Conservation (phyloP, 2,329 filamentous ascomycete genomes). For the Calonectria leucothoes region DNA sequence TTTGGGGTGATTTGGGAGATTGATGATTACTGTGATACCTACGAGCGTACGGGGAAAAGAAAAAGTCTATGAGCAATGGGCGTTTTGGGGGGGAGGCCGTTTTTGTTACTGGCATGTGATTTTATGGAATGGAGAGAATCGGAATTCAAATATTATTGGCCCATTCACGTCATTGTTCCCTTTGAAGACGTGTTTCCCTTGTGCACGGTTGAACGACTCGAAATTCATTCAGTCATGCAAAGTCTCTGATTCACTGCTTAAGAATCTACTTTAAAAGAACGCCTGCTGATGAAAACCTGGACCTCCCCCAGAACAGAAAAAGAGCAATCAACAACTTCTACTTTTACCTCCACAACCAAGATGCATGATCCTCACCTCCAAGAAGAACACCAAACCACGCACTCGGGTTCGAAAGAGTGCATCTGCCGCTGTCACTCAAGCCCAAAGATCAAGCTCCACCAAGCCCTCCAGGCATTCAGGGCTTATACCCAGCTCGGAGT, state of each 20-base stretch:
- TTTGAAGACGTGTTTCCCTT: not conserved
- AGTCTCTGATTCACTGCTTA: not conserved
- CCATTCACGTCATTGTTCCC: not conserved
- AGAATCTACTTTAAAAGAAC: too few relatives aligned
- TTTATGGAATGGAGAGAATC: not conserved
- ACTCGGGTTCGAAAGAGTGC: not conserved
- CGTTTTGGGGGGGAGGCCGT: not conserved
- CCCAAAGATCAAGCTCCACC: not conserved
- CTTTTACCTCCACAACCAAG: not conserved
- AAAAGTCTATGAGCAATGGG: not conserved
- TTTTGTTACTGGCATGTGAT: not conserved
- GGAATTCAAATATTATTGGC: not conserved
- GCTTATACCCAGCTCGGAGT: not conserved
- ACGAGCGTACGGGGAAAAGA: not conserved
- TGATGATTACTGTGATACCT: constrained; percentile 20
- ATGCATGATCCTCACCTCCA: not conserved
- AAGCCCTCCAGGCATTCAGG: not conserved
- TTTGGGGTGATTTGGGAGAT: constrained; percentile 58
- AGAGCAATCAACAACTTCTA: not conserved
- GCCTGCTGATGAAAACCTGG: not conserved
- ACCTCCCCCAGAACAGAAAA: not conserved
- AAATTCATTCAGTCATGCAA: not conserved
- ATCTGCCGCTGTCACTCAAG: not conserved
- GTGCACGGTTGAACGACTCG: not conserved
- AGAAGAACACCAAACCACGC: not conserved